A percentile compares a stretch with the other conserved stretches of the same genome.
These are phyloP conservation scores for Phaeophleospora eucalypticola DNA, from an alignment of 2,329 filamentous ascomycete species.

Conservation along the genomic window DNA sequence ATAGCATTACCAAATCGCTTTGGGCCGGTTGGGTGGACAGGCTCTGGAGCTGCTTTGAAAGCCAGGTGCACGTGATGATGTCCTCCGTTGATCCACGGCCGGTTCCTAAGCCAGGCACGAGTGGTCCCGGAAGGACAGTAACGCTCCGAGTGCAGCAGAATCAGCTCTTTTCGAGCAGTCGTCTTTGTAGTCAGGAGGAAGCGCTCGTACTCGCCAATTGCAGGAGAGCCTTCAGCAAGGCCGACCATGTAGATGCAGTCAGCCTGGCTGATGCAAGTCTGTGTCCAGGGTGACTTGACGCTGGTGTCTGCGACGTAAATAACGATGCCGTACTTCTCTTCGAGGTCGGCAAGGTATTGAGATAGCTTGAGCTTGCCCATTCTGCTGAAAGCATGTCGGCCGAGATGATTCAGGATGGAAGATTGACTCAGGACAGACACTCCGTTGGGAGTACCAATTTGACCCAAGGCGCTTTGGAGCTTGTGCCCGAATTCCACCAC, in stretches of 20 bases:
- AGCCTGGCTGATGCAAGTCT: slow-evolving; percentile 94
- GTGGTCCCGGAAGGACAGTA: slow-evolving; percentile 84
- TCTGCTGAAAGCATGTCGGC: slow-evolving; percentile 90
- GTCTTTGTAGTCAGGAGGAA: slow-evolving; percentile 97
- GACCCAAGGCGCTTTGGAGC: slow-evolving; percentile 78
- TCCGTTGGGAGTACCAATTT: slow-evolving; percentile 84
- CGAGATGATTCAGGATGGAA: slow-evolving; percentile 88
- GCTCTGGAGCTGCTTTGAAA: slow-evolving; percentile 70
- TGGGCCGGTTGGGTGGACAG: slow-evolving; percentile 60
- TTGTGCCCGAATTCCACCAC: slow-evolving; percentile 93
- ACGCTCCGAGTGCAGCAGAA: slow-evolving; percentile 82
- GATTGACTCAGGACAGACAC: slow-evolving; percentile 91
- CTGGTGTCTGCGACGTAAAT: slow-evolving; percentile 95
- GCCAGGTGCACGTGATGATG: slow-evolving; percentile 98
- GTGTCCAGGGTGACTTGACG: slow-evolving; percentile 96
- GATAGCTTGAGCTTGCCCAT: slow-evolving; percentile 96
- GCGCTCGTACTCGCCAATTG: slow-evolving; percentile 92
- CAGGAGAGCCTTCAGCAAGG: slow-evolving; percentile 81
- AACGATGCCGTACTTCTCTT: slow-evolving; percentile 94
- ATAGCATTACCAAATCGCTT: slow-evolving; percentile 79
- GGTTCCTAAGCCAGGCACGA: slow-evolving; percentile 78
- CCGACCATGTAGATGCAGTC: slow-evolving; percentile 94
- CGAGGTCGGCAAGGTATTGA: slow-evolving; percentile 91
- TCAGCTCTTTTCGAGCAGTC: slow-evolving; percentile 86
- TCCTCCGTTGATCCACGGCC: slow-evolving; percentile 96